Percentiles rank a stretch among this genome's conserved stretches.
phyloP scores from a whole-genome alignment of 257 asterid species.

The Phtheirospermum japonicum region DNA sequence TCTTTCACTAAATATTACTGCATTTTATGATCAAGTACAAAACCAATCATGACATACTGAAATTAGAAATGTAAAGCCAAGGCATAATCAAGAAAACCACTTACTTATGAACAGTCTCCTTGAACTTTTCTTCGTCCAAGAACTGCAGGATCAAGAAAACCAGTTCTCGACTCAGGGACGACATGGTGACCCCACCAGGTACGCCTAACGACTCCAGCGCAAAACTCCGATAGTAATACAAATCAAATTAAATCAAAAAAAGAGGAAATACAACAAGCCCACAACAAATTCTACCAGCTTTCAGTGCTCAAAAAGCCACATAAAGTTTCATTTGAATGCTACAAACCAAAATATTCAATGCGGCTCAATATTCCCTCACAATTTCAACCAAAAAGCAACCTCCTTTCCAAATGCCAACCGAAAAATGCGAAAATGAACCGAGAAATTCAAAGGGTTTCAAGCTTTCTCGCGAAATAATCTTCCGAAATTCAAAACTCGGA shows the following conservation, averaged over 20 bases:
- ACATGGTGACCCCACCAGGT: conserved; percentile 51
- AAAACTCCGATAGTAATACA: conserved; percentile 45
- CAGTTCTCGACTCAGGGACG: conserved; percentile 97
- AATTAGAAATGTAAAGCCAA: conserved; percentile 17
- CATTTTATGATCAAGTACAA: background rate
- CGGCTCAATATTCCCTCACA: background rate
- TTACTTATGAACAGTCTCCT: conserved; percentile 92
- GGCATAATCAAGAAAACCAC: conserved; percentile 24
- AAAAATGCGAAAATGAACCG: conserved; percentile 5
- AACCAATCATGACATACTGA: conserved; percentile 4
- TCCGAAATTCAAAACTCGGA: conserved; percentile 20
- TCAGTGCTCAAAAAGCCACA: background rate
- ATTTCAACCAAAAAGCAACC: conserved; percentile 4
- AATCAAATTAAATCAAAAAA: conserved; percentile 23
- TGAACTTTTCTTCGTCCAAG: conserved; percentile 96
- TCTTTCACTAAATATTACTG: background rate
- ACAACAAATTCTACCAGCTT: conserved; percentile 18
- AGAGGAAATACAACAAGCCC: conserved; percentile 16
- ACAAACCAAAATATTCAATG: conserved; percentile 9
- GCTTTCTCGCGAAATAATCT: conserved; percentile 25
- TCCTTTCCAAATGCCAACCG: conserved; percentile 11
- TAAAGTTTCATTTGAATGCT: background rate
- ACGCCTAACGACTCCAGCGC: conserved; percentile 91
- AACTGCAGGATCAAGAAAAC: conserved; percentile 92
- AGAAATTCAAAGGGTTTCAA: conserved; percentile 15